A percentile compares a stretch with the other conserved stretches of the same genome.
phyloP scores from a whole-genome alignment of 495 filamentous ascomycete genomes.

The Penicillium ochrochloron region DNA sequence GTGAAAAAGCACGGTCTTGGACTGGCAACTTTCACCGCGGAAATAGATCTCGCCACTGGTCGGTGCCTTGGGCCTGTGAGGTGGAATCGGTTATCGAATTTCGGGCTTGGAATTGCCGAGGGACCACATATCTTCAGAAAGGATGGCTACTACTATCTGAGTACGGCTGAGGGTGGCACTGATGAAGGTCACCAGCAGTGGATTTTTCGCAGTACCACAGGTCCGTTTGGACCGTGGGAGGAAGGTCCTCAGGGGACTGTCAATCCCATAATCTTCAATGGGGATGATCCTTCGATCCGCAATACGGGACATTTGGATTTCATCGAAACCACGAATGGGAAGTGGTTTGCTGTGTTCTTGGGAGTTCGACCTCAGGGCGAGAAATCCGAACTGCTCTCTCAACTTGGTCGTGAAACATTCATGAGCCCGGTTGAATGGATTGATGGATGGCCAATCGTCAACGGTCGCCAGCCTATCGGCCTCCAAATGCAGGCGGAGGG shows the following conservation, averaged over 20 bases:
- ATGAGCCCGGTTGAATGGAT: neutral
- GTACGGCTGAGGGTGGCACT: neutral
- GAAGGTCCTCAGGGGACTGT: neutral
- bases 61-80: neutral
- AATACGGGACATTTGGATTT: conserved; percentile 1
- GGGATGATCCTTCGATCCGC: neutral
- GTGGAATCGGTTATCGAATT: neutral
- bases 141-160: neutral
- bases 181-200: neutral
- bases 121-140: neutral
- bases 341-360: neutral
- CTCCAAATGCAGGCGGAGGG: neutral
- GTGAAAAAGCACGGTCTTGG: neutral
- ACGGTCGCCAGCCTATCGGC: neutral
- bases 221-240: neutral
- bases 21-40: neutral
- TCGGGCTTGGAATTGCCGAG: neutral
- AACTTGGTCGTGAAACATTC: neutral
- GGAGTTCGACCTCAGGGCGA: neutral
- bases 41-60: neutral
- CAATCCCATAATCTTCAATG: neutral
- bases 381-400: neutral
- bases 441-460: neutral
- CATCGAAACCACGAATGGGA: neutral
- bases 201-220: neutral